Evolutionary conservation across 163 green algal species (phyloP), one percentile per base, ranked within the genome.

Genomic region (Chlamydomonas reinhardtii): DNA sequence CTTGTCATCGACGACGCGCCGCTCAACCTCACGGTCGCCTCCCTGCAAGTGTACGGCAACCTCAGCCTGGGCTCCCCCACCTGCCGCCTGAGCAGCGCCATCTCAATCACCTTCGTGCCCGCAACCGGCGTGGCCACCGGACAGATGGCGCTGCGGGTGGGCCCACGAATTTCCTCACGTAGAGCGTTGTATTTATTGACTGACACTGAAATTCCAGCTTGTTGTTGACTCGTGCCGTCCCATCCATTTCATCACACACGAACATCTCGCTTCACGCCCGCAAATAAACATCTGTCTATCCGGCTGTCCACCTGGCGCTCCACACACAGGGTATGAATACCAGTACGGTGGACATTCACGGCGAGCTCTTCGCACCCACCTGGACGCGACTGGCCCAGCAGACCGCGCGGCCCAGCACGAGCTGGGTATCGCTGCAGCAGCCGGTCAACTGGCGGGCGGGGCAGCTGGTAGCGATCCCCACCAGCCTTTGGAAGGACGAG

Each of bases 401-500:
- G 12, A 89, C 80, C 32, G 75, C 74, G 2, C 9, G 15, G 27
- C 24, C 37, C 31, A 62, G 70, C 19, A 20, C 39, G 16, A 81
- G 66, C 39, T 34, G 31, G 31, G 35, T 89, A 4, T 11, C 32
- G 83, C 37, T 88, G 85, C 72, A 87, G 75, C 82, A 91, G 12
- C 12, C 89, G 0, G 91, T 91, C 35, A 85, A 91, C 78, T 94
- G 91, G 91, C 61, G 82, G 74, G 68, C 78, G 6, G 88, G 88
- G 22, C 89, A 93, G 85, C 88, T 93, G 74, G 65, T 92, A 9
- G 76, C 82, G 19, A 25, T 94, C 2, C 85, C 83, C n/a, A 94
- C 91, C 19, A 91, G 74, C 82, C 89, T 91, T 3, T 94, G 82
- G 83, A 73, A 85, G 61, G 91, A 94, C 52, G 82, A 91, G 83